These are phyloP conservation scores for Fomitopsis palustris DNA, from an alignment of 1,284 basidiomycete species.

Conservation along the genomic window DNA sequence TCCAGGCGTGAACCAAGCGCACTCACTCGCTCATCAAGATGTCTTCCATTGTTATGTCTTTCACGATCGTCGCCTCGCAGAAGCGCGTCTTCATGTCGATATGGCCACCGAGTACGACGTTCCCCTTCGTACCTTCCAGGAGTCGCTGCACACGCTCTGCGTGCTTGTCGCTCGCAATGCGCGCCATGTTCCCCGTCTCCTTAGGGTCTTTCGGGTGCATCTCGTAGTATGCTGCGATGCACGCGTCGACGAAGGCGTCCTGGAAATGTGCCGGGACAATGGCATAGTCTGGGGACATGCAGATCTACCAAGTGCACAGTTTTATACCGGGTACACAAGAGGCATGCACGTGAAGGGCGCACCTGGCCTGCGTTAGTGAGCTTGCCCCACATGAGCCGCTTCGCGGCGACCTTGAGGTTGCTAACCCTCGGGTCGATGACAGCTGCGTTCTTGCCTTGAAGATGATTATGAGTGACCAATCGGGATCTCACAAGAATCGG, in stretches of 20 bases:
- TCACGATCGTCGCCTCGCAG: slow-evolving; percentile 65
- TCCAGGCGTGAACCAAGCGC: too few relatives aligned
- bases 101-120: slow-evolving; percentile 66
- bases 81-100: slow-evolving; percentile 52
- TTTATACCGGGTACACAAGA: slow-evolving; percentile 13
- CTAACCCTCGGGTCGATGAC: slow-evolving; percentile 65
- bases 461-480: background rate
- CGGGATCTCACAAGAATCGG: background rate
- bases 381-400: slow-evolving; percentile 83
- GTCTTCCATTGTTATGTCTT: slow-evolving; percentile 58
- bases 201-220: slow-evolving; percentile 4
- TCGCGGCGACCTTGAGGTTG: slow-evolving; percentile 57
- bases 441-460: slow-evolving; percentile 77
- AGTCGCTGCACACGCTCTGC: slow-evolving; percentile 60
- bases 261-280: slow-evolving; percentile 66
- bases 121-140: slow-evolving; percentile 66
- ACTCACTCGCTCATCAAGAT: slow-evolving; percentile 62
- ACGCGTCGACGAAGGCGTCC: slow-evolving; percentile 58
- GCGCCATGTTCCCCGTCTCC: background rate
- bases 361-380: slow-evolving; percentile 75
- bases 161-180: slow-evolving; percentile 40
- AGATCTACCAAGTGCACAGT: slow-evolving; percentile 26
- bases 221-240: slow-evolving; percentile 43
- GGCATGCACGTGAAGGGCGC: slow-evolving; percentile 46
- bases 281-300: slow-evolving; percentile 79